Evolutionary conservation across 805 yeast genomes (phyloP).

Genomic region (Starmerella vitae): DNA sequence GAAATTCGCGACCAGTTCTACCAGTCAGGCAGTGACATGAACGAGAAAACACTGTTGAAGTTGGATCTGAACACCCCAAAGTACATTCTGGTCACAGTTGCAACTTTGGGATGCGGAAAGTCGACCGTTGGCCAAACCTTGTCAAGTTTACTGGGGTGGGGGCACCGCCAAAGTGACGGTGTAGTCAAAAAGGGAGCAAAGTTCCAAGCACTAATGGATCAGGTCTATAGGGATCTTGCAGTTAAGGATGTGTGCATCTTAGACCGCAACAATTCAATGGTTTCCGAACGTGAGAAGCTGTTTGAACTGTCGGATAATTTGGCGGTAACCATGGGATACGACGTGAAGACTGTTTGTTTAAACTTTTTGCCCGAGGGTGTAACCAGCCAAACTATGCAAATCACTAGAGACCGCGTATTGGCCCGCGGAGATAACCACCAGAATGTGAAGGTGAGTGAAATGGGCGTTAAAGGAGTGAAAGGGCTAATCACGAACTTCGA

Average conservation of each 20-base stretch:
- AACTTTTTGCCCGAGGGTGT: conserved; percentile 42
- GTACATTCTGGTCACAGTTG: conserved; percentile 63
- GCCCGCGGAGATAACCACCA: conserved; percentile 81
- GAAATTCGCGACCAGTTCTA: conserved; percentile 56
- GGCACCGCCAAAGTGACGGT: conserved; percentile 72
- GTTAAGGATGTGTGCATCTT: conserved; percentile 43
- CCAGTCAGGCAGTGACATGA: conserved; percentile 32
- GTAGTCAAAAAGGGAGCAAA: conserved; percentile 29
- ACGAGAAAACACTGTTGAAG: conserved; percentile 46
- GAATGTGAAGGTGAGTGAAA: conserved; percentile 41
- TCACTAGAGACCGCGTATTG: conserved; percentile 48
- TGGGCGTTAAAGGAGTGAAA: conserved; percentile 38
- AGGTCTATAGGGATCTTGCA: conserved; percentile 26
- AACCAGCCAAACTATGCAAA: conserved; percentile 32
- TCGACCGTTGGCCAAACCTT: conserved; percentile 66
- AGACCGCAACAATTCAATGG: conserved; percentile 74
- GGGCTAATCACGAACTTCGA: conserved; percentile 65
- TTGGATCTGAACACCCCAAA: conserved; percentile 31
- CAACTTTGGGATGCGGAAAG: conserved; percentile 92
- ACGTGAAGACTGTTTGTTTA: conserved; percentile 49
- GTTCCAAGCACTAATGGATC: conserved; percentile 15
- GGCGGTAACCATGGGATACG: conserved; percentile 33
- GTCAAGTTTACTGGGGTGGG: conserved; percentile 42
- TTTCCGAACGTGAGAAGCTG: conserved; percentile 53
- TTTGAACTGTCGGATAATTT: conserved; percentile 39